A percentile compares a stretch with the other conserved stretches of the same genome.
phyloP scores from a whole-genome alignment of 2,329 filamentous ascomycete species.

The Periconia macrospinosa region DNA sequence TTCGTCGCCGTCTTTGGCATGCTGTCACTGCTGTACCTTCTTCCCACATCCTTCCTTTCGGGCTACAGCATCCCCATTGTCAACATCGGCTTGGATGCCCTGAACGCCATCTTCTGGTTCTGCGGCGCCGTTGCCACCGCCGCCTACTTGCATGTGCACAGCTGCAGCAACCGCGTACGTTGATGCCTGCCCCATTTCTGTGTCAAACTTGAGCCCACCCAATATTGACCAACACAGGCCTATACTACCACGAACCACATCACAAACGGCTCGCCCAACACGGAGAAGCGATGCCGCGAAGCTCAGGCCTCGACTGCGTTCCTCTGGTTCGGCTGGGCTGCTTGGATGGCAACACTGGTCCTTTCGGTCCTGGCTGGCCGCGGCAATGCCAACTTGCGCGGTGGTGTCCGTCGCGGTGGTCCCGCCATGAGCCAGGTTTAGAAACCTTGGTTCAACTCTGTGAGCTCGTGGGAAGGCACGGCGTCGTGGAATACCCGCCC shows the following conservation, averaged over 20 bases:
- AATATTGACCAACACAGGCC: conserved; percentile 26
- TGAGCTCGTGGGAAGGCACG: conserved; percentile 15
- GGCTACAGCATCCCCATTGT: conserved; percentile 56
- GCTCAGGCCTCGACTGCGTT: conserved; percentile 75
- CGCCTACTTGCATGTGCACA: conserved; percentile 67
- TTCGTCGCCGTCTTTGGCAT: conserved; percentile 70
- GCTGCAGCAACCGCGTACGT: conserved; percentile 65
- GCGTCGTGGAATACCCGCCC: conserved; percentile 29
- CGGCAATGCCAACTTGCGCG: conserved; percentile 50
- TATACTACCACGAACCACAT: conserved; percentile 58
- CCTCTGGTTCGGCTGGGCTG: conserved; percentile 75
- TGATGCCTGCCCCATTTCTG: not conserved
- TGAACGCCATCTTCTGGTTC: conserved; percentile 69
- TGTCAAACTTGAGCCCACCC: too few species aligned
- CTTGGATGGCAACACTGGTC: conserved; percentile 59
- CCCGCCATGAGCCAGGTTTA: conserved; percentile 61
- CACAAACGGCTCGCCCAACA: conserved; percentile 62
- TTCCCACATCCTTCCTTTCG: conserved; percentile 59
- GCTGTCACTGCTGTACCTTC: conserved; percentile 66
- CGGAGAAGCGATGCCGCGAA: conserved; percentile 69
- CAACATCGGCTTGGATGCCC: conserved; percentile 59
- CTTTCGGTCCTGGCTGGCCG: conserved; percentile 59
- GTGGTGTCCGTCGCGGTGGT: conserved; percentile 49
- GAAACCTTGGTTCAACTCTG: conserved; percentile 24
- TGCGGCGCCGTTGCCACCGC: conserved; percentile 71